phyloP scores from a whole-genome alignment of 192 early-diverging fungal species.

The Rhizoclosmatium sp. region DNA sequence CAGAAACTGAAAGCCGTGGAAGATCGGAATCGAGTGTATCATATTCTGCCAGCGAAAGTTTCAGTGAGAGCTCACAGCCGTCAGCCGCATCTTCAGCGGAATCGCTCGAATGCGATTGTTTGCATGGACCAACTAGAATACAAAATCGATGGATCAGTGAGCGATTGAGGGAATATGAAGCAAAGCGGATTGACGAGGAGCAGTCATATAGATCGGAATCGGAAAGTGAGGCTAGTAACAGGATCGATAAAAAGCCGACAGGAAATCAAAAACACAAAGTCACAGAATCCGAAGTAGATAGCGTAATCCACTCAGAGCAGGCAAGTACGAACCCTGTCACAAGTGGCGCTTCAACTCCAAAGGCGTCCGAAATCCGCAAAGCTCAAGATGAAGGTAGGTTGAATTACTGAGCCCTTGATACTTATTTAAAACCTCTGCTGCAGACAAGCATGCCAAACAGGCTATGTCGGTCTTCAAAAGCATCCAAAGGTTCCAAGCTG shows the following conservation, averaged over 20 bases:
- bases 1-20: not conserved
- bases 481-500: constrained; percentile 18
- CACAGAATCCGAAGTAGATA: not conserved
- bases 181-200: not conserved
- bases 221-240: not conserved
- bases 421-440: not conserved
- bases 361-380: not conserved
- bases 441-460: not conserved
- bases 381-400: not conserved
- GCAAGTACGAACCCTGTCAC: not conserved
- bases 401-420: not conserved
- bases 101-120: constrained; percentile 3
- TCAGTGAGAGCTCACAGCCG: not conserved
- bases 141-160: constrained; percentile 3
- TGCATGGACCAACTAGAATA: not conserved
- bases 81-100: not conserved
- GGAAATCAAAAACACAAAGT: too few relatives aligned
- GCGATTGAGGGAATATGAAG: constrained; percentile 5
- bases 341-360: not conserved
- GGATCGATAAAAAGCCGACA: too few relatives aligned
- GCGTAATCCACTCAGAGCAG: not conserved
- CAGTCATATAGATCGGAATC: not conserved
- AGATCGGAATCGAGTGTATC: not conserved
- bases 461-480: constrained; percentile 12
- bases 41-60: not conserved